These are phyloP conservation scores for Dactylellina sp. DNA, from an alignment of 2,329 filamentous ascomycete species.

Conservation along the genomic window DNA sequence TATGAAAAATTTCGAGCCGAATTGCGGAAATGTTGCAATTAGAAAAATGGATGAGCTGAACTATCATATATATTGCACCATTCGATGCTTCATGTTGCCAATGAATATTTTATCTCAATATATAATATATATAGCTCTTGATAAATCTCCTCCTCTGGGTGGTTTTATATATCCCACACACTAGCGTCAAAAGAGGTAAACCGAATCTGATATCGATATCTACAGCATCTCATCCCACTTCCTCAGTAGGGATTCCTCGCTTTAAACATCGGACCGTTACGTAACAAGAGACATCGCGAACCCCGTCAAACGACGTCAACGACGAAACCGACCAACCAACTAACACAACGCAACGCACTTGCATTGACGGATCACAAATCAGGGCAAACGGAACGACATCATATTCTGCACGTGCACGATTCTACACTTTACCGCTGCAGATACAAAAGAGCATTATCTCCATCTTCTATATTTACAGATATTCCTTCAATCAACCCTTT, in stretches of 20 bases:
- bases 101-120: conserved; percentile 3
- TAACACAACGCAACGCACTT: conserved; percentile 32
- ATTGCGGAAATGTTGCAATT: conserved; percentile 6
- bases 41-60: conserved; percentile 11
- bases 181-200: background rate
- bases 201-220: conserved; percentile 26
- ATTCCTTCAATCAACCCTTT: too few species aligned
- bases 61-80: conserved; percentile 47
- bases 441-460: background rate
- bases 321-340: background rate
- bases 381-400: conserved; percentile 21
- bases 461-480: too few species aligned
- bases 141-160: too few species aligned
- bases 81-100: background rate
- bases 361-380: conserved; percentile 33
- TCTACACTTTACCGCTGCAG: background rate
- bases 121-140: too few species aligned
- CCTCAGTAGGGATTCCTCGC: conserved; percentile 2
- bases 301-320: conserved; percentile 7
- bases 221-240: background rate
- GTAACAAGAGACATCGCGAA: conserved; percentile 35
- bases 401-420: conserved; percentile 2
- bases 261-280: conserved; percentile 23
- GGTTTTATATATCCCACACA: conserved; percentile 34
- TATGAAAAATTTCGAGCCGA: conserved; percentile 13